Evolutionary conservation across 352 stramenopile species (phyloP).

Genomic region (Globisporangium sylvaticum): DNA sequence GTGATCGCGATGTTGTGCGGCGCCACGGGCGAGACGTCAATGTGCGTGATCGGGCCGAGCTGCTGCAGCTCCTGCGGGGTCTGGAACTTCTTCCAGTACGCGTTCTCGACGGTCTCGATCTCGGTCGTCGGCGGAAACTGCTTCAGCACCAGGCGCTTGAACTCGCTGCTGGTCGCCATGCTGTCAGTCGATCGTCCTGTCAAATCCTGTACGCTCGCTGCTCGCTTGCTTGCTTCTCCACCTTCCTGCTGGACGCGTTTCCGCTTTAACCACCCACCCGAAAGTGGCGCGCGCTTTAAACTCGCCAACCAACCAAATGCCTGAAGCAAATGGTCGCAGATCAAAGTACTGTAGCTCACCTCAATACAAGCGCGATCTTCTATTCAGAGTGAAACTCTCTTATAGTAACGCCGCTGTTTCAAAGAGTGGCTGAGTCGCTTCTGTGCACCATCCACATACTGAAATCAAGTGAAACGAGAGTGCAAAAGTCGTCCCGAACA

Average conservation of each 20-base stretch:
- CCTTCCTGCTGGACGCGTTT: background rate
- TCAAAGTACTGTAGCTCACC: background rate
- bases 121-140: slow-evolving; percentile 80
- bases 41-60: slow-evolving; percentile 78
- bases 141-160: slow-evolving; percentile 86
- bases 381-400: no score
- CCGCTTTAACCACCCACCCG: background rate
- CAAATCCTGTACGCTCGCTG: background rate
- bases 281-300: slow-evolving; percentile 3
- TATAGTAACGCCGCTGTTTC: no score
- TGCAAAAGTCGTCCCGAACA: no score
- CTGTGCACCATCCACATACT: no score
- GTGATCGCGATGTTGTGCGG: slow-evolving; percentile 86
- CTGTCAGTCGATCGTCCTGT: background rate
- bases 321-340: background rate
- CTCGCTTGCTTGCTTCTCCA: background rate
- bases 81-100: slow-evolving; percentile 90
- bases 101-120: slow-evolving; percentile 72
- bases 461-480: no score
- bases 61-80: slow-evolving; percentile 79
- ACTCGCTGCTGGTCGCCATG: slow-evolving; percentile 75
- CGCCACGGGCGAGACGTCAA: slow-evolving; percentile 74
- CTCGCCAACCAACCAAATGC: slow-evolving; percentile 9
- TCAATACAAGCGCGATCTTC: background rate
- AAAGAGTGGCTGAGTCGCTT: no score